Percentiles rank a stretch among this genome's conserved stretches.
Conservation (phyloP, 176 grass and related monocot species). For the Zea mays region Zm-B73-REFERENCE-NAM-5.0 NC_050101.1:172603001-172603500, state of each 20-base stretch:
- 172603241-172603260: constrained; percentile 1
- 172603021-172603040: constrained; percentile 31
- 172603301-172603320: constrained; percentile 47
- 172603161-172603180: constrained; percentile 85
- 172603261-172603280: constrained; percentile 17
- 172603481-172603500: constrained; percentile 87
- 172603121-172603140: constrained; percentile 86
- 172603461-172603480: constrained; percentile 69
- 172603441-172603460: constrained; percentile 98
- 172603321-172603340: constrained; percentile 59
- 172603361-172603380: constrained; percentile 64
- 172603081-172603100: constrained; percentile 72
- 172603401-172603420: constrained; percentile 38
- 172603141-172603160: constrained; percentile 66
- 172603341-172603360: constrained; percentile 60
- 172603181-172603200: constrained; percentile 25
- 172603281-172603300: constrained; percentile 66
- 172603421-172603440: constrained; percentile 98
- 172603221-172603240: neutral
- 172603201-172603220: neutral
- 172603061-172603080: constrained; percentile 73
- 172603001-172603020: neutral
- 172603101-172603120: constrained; percentile 66
- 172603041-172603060: constrained; percentile 47
- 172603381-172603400: constrained; percentile 57